Base-by-base conservation (phyloP, 371 early-diverging fungal species). In the Blakeslea trispora region DNA sequence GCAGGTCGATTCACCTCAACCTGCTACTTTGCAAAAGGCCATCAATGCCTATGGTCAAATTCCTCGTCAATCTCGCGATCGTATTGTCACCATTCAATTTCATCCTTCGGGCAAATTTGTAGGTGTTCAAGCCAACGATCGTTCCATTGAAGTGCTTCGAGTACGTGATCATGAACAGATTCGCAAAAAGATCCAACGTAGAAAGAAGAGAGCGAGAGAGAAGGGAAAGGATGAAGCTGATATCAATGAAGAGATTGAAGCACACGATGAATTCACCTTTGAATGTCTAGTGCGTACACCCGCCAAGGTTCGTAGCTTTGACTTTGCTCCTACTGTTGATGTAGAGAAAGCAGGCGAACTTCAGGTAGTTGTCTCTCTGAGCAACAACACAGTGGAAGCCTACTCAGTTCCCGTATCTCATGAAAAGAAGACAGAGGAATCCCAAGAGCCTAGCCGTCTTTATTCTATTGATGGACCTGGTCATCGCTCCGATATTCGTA, bases 401-500 rank as follows among this genome's bases (percentile, higher is more conserved):
- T 90, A 88, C 59, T 69, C 75, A 13, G 69, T 81, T 13, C 77
- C 82, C n/a, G 59, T 78, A 18, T 75, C 74, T 5, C 45, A 59
- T 5, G 70, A 74, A 50, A 82, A 84, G 62, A 76, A 75, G 21
- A 66, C 68, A 8, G 81, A 82, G 14, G 75, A 72, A 32, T 34
- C 62, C 5, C 66, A 61, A 17, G 88, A 85, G 50, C 83, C 85
- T 34, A 62, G 72, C 53, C 72, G 77, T 46, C 57, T 83, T 18
- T 79, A 81, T 49, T 78, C 88, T 1, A 61, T 97, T 32, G 96
- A 95, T 62, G 64, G 90, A 40, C 83, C 81, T 23, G 98, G 98
- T 13, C 98, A 98, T 71, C 87, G 98, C 13, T 82, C 87, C 15
- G 97, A 97, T 71, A 82, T 95, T 45, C 91, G 97, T 48, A 81